Percentiles rank a stretch among this genome's conserved stretches.
Evolutionary conservation across 1,284 basidiomycete genomes (phyloP).

Genomic region (Microbotryum intermedium): DNA sequence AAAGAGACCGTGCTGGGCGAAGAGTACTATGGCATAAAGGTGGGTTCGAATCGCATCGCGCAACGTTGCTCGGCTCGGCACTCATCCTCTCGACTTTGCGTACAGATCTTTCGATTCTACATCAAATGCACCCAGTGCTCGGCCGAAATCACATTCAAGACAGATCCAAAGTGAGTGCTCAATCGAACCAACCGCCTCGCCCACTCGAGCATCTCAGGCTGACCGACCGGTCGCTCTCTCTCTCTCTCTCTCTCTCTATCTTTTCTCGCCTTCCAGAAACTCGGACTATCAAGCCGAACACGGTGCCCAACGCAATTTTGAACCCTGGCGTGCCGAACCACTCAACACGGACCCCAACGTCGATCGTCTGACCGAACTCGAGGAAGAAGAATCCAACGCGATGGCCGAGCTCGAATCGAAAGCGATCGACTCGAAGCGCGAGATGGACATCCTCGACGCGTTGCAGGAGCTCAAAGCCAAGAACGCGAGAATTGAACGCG

Average conservation of each 20-base stretch:
- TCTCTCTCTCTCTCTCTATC: background rate
- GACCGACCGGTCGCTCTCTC: too few species aligned
- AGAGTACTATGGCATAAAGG: constrained; percentile 97
- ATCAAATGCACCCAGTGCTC: constrained; percentile 73
- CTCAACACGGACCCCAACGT: constrained; percentile 45
- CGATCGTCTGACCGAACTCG: constrained; percentile 31
- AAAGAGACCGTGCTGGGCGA: constrained; percentile 97
- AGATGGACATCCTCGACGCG: constrained; percentile 97
- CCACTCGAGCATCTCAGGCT: background rate
- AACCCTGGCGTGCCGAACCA: constrained; percentile 72
- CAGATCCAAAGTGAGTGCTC: constrained; percentile 68
- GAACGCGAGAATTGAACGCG: constrained; percentile 82
- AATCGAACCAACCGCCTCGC: background rate
- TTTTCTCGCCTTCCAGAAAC: constrained; percentile 44
- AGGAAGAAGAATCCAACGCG: constrained; percentile 77
- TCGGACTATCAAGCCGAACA: constrained; percentile 89
- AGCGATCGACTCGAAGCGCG: constrained; percentile 81
- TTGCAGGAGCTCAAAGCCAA: constrained; percentile 86
- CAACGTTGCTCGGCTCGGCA: too few species aligned
- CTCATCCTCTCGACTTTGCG: background rate
- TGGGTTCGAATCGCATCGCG: too few species aligned
- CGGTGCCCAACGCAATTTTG: constrained; percentile 87
- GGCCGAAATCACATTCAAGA: constrained; percentile 99
- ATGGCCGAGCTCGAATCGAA: constrained; percentile 94
- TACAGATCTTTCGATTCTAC: constrained; percentile 37